Base-by-base conservation (phyloP, 192 early-diverging fungal species). In the Entomortierella lignicola region DNA sequence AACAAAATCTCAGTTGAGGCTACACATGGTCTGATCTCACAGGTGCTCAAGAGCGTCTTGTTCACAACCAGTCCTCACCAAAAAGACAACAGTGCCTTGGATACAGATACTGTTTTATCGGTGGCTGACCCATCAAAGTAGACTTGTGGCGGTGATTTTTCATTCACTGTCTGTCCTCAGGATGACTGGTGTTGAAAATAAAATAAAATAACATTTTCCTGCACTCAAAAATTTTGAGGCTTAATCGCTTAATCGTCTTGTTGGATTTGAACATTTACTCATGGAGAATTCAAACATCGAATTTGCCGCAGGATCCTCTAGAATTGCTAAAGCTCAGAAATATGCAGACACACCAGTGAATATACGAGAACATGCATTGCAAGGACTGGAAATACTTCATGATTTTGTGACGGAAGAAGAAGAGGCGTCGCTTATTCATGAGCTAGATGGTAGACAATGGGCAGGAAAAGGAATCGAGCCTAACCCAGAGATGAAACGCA, bases 21-120 rank as follows among this genome's bases (percentile, higher is more conserved):
- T n/a, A 81, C 85, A 0, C 95, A 96, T 71, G 94, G 92, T 1
- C 65, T 94, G 53, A 89, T 96, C 57, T 85, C 91, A 8, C 95
- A 96, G 67, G 91, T 96, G 7, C 73, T 96, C n/a, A 96, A 96
- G 65, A 85, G 93, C 60, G 67, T 91, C 12, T 66, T 96, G 25
- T 96, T 96, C 75, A 96, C 68, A 3, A 43, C 68, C 41, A 62
- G 70, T 37, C 63, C 75, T n/a, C 62, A 79, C 27, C 61, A 70
- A 23, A 63, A 63, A 11, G 51, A 50, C 21, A 55, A 58, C 30
- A 56, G 53, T 50, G 67, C 56, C 2, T 25, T 69, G 27, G 34
- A 58, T 20, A n/a, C 66, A 23, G 63, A 54, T 13, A 41, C 63
- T 13, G 23, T 60, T 5, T 43, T 39, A 7, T 39, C 59, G 23